Evolutionary conservation across 805 yeast species (phyloP).

Genomic region (Sporopachydermia quercuum): DNA sequence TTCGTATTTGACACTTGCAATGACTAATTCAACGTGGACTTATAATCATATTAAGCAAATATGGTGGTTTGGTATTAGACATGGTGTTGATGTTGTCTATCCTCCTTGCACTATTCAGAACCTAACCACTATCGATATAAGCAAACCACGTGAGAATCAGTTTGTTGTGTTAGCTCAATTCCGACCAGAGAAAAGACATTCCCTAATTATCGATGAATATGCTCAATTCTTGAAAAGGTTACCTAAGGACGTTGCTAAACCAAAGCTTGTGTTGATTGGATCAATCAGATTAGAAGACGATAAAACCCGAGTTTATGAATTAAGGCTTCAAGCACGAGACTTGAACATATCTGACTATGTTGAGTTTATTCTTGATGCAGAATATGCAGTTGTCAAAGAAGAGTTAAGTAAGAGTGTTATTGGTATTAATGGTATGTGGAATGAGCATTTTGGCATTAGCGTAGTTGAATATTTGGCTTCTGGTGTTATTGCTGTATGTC

Average conservation of each 20-base stretch:
- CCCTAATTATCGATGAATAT: constrained; percentile 50
- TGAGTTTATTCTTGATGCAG: constrained; percentile 57
- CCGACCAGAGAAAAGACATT: constrained; percentile 89
- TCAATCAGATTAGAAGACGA: constrained; percentile 66
- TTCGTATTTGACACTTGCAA: constrained; percentile 43
- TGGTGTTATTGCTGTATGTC: constrained; percentile 79
- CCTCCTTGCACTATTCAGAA: constrained; percentile 83
- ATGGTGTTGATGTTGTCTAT: constrained; percentile 37
- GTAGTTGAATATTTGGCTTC: constrained; percentile 84
- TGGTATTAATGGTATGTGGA: constrained; percentile 98
- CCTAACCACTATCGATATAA: constrained; percentile 16
- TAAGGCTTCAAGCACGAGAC: constrained; percentile 30
- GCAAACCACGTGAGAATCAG: constrained; percentile 19
- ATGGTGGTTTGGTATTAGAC: constrained; percentile 37
- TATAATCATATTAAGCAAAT: constrained; percentile 48
- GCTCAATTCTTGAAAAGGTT: constrained; percentile 29
- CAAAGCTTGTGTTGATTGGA: constrained; percentile 65
- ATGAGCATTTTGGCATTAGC: constrained; percentile 96
- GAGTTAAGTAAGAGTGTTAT: constrained; percentile 42
- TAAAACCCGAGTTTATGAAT: constrained; percentile 34
- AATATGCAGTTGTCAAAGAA: constrained; percentile 44
- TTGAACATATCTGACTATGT: constrained; percentile 26
- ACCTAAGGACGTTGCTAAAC: constrained; percentile 15
- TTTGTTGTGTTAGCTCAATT: constrained; percentile 76
- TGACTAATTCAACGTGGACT: constrained; percentile 91